phyloP scores from a whole-genome alignment of 441 rosid species.

The Bruguiera hainesii region DNA sequence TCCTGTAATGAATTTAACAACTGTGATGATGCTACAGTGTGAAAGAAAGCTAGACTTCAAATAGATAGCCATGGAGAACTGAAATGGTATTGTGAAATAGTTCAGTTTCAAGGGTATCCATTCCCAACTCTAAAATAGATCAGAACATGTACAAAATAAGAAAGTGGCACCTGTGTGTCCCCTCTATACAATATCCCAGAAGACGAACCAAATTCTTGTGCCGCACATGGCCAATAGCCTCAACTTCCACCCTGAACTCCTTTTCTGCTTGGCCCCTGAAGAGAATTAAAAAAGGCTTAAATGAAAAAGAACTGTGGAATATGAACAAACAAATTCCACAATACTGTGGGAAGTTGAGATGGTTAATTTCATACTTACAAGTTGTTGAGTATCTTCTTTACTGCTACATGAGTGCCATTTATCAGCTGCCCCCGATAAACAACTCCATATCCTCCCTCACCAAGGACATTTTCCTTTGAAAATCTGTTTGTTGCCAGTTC shows the following conservation, averaged over 20 bases:
- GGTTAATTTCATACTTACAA: constrained; percentile 47
- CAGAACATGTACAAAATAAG: background rate
- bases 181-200: constrained; percentile 93
- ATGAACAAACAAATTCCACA: background rate
- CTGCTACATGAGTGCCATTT: constrained; percentile 82
- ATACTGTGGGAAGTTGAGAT: background rate
- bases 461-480: constrained; percentile 81
- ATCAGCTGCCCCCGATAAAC: constrained; percentile 73
- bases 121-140: background rate
- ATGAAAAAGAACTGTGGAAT: constrained; percentile 8
- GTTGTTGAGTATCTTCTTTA: constrained; percentile 84
- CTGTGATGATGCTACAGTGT: background rate
- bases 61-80: background rate
- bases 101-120: background rate
- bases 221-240: constrained; percentile 96
- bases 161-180: constrained; percentile 65
- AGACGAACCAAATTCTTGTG: constrained; percentile 98
- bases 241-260: constrained; percentile 91
- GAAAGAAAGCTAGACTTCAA: background rate
- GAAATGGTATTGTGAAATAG: background rate
- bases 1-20: constrained; percentile 36
- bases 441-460: constrained; percentile 97
- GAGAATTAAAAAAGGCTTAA: constrained; percentile 9
- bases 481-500: constrained; percentile 83
- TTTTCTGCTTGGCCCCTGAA: constrained; percentile 97